phyloP scores from a whole-genome alignment of 106 monocot genomes.

The Amphibolis antarctica region DNA sequence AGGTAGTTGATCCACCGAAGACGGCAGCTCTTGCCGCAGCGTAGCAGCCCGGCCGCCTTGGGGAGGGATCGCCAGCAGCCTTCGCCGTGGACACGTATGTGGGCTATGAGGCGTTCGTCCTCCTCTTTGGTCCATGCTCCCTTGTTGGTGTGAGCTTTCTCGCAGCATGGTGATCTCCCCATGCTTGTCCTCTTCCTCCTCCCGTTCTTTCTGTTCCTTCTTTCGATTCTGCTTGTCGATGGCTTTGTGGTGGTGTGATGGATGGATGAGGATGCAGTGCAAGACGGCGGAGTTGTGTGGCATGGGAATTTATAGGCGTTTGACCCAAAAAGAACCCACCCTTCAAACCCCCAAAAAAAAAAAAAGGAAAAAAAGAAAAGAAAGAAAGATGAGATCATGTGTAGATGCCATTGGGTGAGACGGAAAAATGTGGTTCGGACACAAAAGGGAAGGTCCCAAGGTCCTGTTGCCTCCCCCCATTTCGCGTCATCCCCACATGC shows the following conservation, averaged over 20 bases:
- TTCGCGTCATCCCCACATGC: background rate
- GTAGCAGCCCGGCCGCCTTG: conserved; percentile 34
- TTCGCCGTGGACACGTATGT: conserved; percentile 43
- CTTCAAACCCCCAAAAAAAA: too few species aligned
- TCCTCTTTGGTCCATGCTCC: conserved; percentile 52
- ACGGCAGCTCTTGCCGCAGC: conserved; percentile 44
- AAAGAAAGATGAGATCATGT: background rate
- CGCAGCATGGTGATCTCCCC: conserved; percentile 37
- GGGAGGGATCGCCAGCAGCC: conserved; percentile 46
- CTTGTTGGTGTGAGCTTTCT: conserved; percentile 44
- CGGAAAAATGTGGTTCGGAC: background rate
- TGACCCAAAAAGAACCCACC: conserved; percentile 1
- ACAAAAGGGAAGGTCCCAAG: background rate
- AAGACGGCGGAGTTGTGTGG: background rate
- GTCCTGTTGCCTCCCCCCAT: background rate
- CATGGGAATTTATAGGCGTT: conserved; percentile 6
- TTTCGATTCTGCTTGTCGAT: background rate
- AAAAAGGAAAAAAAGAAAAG: background rate
- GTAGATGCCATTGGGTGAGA: conserved; percentile 3
- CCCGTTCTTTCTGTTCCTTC: background rate
- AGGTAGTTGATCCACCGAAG: conserved; percentile 46
- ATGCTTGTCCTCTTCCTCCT: background rate
- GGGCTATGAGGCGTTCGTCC: conserved; percentile 33
- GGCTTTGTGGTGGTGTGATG: background rate
- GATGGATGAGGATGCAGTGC: background rate